Base-by-base conservation (phyloP, 2,329 filamentous ascomycete genomes). In the Allantophomopsis cytisporea region DNA sequence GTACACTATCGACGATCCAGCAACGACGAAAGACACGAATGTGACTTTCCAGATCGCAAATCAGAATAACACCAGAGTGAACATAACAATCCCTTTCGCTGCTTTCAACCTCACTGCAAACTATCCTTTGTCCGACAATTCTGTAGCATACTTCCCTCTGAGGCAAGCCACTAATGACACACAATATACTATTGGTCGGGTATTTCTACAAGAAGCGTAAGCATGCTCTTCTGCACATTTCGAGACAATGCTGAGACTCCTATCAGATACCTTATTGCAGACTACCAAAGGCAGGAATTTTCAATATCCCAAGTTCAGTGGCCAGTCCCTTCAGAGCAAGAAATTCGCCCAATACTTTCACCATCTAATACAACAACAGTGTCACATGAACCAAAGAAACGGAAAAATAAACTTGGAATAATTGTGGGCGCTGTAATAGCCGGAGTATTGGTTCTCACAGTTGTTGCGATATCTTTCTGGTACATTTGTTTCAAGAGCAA, bases 91-190 rank as follows among this genome's bases (percentile, higher is more conserved):
- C n/a, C 59, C 60, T 3, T 62, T 60, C 40, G 47, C 50, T 38
- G 58, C 61, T 7, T 62, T 64, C 41, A 57, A 62, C 43, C 49
- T 61, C 31, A 45, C 50, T 36, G 53, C 57, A 6, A 46, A 54
- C 11, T 57, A 54, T 39, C 60, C 61, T 20, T 41, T 54, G 7
- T 45, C 55, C 2, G 31, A 42, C n/a, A 50, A 45, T 14, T 40
- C 46, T 6, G 39, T 52, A 7, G 41, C 48, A 4, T 63, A 63
- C 43, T 63, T 64, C 40, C 61, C 61, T 7, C 41, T 64, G 6
- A 56, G 58, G 35, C 52, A 49, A 45, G 54, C 60, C 3, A 41
- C 45, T 1, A 54, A 57, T 36, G 45, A 49, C 7, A 52, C 50
- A 30, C 54, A 61, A 39, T 57, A 53, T 36, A 59, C 54, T 10